Evolutionary conservation across 345 rosid genomes (phyloP).

Genomic region (Arabis alpina): DNA sequence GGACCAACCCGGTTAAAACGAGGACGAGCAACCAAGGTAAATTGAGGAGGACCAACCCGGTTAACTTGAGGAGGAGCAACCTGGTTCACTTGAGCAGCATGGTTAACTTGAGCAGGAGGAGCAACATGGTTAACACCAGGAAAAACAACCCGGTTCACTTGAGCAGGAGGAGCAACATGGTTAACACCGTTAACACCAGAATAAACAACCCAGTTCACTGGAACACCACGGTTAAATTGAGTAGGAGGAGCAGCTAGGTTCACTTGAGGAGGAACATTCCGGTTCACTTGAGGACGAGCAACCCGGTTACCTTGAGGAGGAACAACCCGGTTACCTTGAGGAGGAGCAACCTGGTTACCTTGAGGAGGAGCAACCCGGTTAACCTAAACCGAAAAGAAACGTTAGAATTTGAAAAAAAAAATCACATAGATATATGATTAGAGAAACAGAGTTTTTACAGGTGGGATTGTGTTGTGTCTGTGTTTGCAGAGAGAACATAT

Average conservation of each 20-base stretch:
- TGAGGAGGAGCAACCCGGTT: not conserved
- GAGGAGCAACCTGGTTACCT: not conserved
- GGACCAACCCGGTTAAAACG: not conserved
- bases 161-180: not conserved
- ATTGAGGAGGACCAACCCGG: too few relatives aligned
- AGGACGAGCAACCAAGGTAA: not conserved
- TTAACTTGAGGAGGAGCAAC: not conserved
- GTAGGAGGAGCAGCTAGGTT: not conserved
- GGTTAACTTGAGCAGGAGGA: not conserved
- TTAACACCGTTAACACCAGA: not conserved
- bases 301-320: not conserved
- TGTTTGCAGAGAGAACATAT: conserved; percentile 31
- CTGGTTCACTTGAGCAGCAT: not conserved
- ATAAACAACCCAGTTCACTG: not conserved
- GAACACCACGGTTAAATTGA: not conserved
- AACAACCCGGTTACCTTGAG: not conserved
- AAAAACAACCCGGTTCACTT: not conserved
- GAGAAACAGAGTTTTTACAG: conserved; percentile 9
- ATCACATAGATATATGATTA: not conserved
- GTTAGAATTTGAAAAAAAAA: not conserved
- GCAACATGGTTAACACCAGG: not conserved
- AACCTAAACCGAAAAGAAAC: conserved; percentile 14
- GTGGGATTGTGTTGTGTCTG: not conserved
- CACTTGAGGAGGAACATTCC: not conserved
- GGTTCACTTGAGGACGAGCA: not conserved